Percentiles rank a stretch among this genome's conserved stretches.
Evolutionary conservation across 306 rosid genomes (phyloP).

Genomic region (Prunus fruticosa): DNA sequence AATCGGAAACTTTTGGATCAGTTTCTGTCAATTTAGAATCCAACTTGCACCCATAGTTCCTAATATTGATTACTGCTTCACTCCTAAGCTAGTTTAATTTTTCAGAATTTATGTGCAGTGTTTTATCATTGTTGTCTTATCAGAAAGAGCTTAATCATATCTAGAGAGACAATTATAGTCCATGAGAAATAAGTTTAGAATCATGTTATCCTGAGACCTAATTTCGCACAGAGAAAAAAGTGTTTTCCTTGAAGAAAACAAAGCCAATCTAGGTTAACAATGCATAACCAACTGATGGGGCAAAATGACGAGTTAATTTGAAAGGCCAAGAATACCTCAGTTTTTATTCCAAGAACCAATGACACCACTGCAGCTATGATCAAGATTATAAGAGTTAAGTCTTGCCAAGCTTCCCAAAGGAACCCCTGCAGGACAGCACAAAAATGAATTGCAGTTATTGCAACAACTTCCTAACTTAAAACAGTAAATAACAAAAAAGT

Average conservation of each 20-base stretch:
- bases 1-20: too few relatives aligned
- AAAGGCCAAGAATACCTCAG: slow-evolving; percentile 57
- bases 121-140: background rate
- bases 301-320: slow-evolving; percentile 2
- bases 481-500: background rate
- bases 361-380: slow-evolving; percentile 87
- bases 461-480: background rate
- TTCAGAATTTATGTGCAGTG: background rate
- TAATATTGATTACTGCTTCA: background rate
- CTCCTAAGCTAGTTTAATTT: background rate
- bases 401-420: slow-evolving; percentile 99
- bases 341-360: slow-evolving; percentile 76
- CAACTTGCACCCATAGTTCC: too few relatives aligned
- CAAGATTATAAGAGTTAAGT: slow-evolving; percentile 84
- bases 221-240: background rate
- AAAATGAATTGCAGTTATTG: slow-evolving; percentile 5
- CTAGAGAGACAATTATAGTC: slow-evolving; percentile 6
- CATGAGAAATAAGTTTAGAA: background rate
- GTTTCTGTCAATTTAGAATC: too few relatives aligned
- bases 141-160: background rate
- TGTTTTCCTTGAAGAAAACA: slow-evolving; percentile 13
- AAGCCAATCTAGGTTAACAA: slow-evolving; percentile 14
- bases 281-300: background rate
- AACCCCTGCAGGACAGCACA: slow-evolving; percentile 60
- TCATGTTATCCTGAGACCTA: slow-evolving; percentile 2